phyloP scores from a whole-genome alignment of 106 monocot genomes.

The Dioscorea alata region DNA sequence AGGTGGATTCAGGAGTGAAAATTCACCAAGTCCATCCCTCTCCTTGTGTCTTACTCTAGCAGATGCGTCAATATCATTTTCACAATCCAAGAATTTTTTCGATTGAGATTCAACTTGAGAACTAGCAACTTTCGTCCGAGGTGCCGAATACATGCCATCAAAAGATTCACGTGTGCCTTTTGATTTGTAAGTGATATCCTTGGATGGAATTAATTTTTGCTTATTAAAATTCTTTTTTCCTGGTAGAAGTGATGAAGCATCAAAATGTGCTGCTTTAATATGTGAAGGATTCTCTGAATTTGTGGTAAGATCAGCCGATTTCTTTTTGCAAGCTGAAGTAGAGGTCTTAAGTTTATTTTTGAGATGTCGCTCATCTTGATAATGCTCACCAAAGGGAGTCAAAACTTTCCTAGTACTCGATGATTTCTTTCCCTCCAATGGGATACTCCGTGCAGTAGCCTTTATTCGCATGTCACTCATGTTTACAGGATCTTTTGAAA shows the following conservation, averaged over 20 bases:
- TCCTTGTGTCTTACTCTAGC: slow-evolving; percentile 38
- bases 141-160: slow-evolving; percentile 26
- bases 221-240: slow-evolving; percentile 45
- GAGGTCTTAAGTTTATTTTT: slow-evolving; percentile 39
- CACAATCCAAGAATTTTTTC: slow-evolving; percentile 32
- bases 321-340: slow-evolving; percentile 32
- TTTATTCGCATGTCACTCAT: slow-evolving; percentile 44
- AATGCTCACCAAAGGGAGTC: slow-evolving; percentile 28
- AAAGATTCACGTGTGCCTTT: slow-evolving; percentile 26
- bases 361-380: slow-evolving; percentile 45
- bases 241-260: slow-evolving; percentile 23
- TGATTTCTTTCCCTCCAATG: slow-evolving; percentile 40
- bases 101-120: slow-evolving; percentile 41
- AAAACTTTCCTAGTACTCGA: slow-evolving; percentile 17
- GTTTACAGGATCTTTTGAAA: slow-evolving; percentile 23
- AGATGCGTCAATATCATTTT: slow-evolving; percentile 27
- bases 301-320: slow-evolving; percentile 20
- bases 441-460: slow-evolving; percentile 57
- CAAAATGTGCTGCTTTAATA: slow-evolving; percentile 33
- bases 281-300: slow-evolving; percentile 19
- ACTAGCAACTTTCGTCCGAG: slow-evolving; percentile 36
- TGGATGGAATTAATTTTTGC: slow-evolving; percentile 28
- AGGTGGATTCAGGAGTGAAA: slow-evolving; percentile 40
- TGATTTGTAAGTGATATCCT: slow-evolving; percentile 31
- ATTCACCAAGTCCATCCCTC: slow-evolving; percentile 30